phyloP scores from a whole-genome alignment of 2,329 filamentous ascomycete species.

The Fusarium continuum region DNA sequence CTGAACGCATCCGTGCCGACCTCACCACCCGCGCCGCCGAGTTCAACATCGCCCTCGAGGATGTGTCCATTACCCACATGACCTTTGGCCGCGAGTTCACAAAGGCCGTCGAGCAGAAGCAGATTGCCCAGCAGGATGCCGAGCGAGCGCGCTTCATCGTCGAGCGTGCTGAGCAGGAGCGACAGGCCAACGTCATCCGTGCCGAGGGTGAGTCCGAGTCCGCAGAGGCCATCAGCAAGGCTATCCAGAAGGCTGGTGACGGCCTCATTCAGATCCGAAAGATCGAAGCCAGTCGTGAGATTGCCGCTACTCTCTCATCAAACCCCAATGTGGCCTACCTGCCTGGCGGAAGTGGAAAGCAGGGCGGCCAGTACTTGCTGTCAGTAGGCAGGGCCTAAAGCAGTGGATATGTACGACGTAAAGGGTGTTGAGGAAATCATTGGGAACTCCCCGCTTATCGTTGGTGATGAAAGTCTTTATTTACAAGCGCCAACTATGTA shows the following conservation, averaged over 20 bases:
- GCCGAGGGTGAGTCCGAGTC: conserved; percentile 98
- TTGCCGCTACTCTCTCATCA: conserved; percentile 84
- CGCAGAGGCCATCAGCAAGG: conserved; percentile 93
- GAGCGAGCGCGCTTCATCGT: conserved; percentile 98
- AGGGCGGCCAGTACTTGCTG: conserved; percentile 63
- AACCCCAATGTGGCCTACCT: conserved; percentile 98
- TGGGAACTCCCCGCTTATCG: conserved; percentile 50
- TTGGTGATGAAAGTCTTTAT: conserved; percentile 41
- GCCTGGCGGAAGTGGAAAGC: conserved; percentile 79
- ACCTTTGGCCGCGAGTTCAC: conserved; percentile 99
- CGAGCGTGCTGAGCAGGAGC: conserved; percentile 97
- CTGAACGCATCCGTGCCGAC: conserved; percentile 90
- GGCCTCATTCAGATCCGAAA: conserved; percentile 94
- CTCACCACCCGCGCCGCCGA: conserved; percentile 91
- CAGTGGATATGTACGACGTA: conserved; percentile 23
- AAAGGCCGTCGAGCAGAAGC: conserved; percentile 98
- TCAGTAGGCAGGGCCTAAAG: conserved; percentile 57
- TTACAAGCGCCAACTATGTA: conserved; percentile 47
- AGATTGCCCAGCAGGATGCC: conserved; percentile 99
- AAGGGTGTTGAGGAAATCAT: conserved; percentile 32
- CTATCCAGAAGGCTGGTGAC: conserved; percentile 91
- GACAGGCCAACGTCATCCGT: conserved; percentile 97
- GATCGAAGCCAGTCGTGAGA: conserved; percentile 96
- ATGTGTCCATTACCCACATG: conserved; percentile 99
- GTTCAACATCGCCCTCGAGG: conserved; percentile 99